Evolutionary conservation across 2,329 filamentous ascomycete species (phyloP), one percentile per base, ranked within the genome.

Genomic region (Pezicula carpinea): DNA sequence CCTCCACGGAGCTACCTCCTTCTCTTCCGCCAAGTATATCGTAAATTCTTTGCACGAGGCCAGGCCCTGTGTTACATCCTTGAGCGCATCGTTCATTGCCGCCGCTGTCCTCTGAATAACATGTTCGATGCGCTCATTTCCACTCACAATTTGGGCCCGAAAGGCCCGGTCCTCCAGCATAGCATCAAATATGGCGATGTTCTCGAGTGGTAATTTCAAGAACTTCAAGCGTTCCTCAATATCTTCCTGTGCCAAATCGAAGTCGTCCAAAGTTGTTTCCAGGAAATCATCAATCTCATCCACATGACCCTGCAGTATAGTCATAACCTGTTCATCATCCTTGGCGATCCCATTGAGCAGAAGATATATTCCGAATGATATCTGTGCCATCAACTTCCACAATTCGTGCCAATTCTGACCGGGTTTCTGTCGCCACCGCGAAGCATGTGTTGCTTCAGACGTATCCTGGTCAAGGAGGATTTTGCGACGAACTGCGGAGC

Each of bases 211-310:
- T 34, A 96, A 70, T 61, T 85, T 86, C 44, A 97, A 72, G 63
- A 87, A 86, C 49, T 86, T 83, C 51, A 95, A 83, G 19, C 92
- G 82, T 52, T 89, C 86, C 46, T 80, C 78, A 53, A 97, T 82
- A 63, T 97, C 93, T 50, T 81, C 74, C 38, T 83, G 79, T 4
- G 90, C 89, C 44, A 90, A 72, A 39, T 86, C 79, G 43, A 96
- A 82, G 63, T 96, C 92, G 58, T 95, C 90, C 36, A 89, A 80
- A 1, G 89, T 87, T 15, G 87, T 82, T 65, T 95, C 89, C 29
- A 97, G 72, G 60, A 96, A 96, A 59, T 86, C 84, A 66, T 97
- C 93, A 23, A 97, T 81, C 66, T 97, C 92, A 61, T 96, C 88
- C 51, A 97, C 93, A 65, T 97, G 92, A 13, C 81, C 83, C 62